A percentile compares a stretch with the other conserved stretches of the same genome.
These are phyloP conservation scores for Diutina scorzettiae DNA, from an alignment of 1,139 yeast species.

Conservation along the genomic window DNA sequence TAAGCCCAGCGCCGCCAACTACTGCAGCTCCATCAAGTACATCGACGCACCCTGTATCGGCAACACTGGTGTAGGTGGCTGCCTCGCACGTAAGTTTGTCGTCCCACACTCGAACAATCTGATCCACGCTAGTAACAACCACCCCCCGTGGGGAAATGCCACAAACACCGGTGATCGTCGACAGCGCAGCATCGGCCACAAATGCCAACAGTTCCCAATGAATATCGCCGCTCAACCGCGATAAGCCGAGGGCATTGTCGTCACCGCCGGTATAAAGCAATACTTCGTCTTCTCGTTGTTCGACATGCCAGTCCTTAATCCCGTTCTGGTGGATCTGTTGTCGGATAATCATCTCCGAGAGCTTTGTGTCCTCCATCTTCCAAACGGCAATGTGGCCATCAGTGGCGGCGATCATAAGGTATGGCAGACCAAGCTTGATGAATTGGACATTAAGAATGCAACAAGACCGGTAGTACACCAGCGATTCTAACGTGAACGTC, in stretches of 20 bases:
- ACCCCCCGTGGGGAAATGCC: slow-evolving; percentile 13
- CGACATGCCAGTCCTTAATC: slow-evolving; percentile 44
- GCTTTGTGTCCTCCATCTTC: slow-evolving; percentile 16
- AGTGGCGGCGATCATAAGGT: slow-evolving; percentile 55
- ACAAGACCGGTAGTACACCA: slow-evolving; percentile 54
- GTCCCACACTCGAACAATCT: slow-evolving; percentile 57
- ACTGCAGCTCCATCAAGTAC: slow-evolving; percentile 20
- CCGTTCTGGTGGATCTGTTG: slow-evolving; percentile 76
- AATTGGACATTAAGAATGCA: slow-evolving; percentile 60
- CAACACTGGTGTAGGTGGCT: slow-evolving; percentile 61
- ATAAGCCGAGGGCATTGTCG: slow-evolving; percentile 61
- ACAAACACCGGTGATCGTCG: slow-evolving; percentile 67
- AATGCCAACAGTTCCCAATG: slow-evolving; percentile 18
- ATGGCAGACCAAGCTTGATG: slow-evolving; percentile 18
- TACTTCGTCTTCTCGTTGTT: too few species aligned
- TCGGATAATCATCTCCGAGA: slow-evolving; percentile 22
- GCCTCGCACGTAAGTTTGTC: slow-evolving; percentile 23
- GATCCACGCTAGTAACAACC: slow-evolving; percentile 66
- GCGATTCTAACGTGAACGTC: slow-evolving; percentile 30
- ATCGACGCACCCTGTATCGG: slow-evolving; percentile 77
- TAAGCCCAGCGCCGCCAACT: slow-evolving; percentile 62
- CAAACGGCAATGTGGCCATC: slow-evolving; percentile 70
- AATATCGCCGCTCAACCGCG: slow-evolving; percentile 13
- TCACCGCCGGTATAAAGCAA: slow-evolving; percentile 92
- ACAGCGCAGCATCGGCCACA: slow-evolving; percentile 58